Conservation (phyloP, 352 stramenopile species). For the Phytophthora cajani region DNA sequence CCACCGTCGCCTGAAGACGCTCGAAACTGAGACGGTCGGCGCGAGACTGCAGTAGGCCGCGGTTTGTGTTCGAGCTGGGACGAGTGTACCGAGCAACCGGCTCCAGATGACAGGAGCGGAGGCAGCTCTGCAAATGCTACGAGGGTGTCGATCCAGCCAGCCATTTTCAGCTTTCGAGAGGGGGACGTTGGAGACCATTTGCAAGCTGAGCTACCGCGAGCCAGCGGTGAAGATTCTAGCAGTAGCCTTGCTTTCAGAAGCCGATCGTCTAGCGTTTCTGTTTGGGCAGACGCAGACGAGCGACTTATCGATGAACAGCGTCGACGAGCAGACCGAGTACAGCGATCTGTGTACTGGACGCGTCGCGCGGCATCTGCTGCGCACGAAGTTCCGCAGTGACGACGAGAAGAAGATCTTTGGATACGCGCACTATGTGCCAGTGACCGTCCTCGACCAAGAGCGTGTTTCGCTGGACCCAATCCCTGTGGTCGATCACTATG, state of each 20-base stretch:
- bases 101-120: slow-evolving; percentile 60
- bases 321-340: slow-evolving; percentile 28
- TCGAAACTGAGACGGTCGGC: slow-evolving; percentile 46
- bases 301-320: slow-evolving; percentile 1
- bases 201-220: slow-evolving; percentile 42
- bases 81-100: slow-evolving; percentile 33
- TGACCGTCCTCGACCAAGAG: neutral
- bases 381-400: slow-evolving; percentile 17
- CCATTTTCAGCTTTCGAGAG: slow-evolving; percentile 41
- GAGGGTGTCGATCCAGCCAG: slow-evolving; percentile 42
- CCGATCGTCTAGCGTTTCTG: slow-evolving; percentile 44
- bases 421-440: slow-evolving; percentile 1
- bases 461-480: slow-evolving; percentile 5
- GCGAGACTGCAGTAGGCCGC: slow-evolving; percentile 48
- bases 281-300: slow-evolving; percentile 15
- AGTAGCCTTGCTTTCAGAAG: slow-evolving; percentile 33
- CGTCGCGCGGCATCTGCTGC: slow-evolving; percentile 29
- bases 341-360: slow-evolving; percentile 18
- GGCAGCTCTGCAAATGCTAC: slow-evolving; percentile 48
- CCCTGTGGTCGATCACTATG: slow-evolving; percentile 24
- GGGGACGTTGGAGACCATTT: slow-evolving; percentile 30
- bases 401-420: slow-evolving; percentile 29
- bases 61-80: slow-evolving; percentile 40
- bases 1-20: slow-evolving; percentile 40
- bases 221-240: slow-evolving; percentile 50